These are phyloP conservation scores for Panellus pusillus DNA, from an alignment of 768 basidiomycete genomes.

Conservation along the genomic window DNA sequence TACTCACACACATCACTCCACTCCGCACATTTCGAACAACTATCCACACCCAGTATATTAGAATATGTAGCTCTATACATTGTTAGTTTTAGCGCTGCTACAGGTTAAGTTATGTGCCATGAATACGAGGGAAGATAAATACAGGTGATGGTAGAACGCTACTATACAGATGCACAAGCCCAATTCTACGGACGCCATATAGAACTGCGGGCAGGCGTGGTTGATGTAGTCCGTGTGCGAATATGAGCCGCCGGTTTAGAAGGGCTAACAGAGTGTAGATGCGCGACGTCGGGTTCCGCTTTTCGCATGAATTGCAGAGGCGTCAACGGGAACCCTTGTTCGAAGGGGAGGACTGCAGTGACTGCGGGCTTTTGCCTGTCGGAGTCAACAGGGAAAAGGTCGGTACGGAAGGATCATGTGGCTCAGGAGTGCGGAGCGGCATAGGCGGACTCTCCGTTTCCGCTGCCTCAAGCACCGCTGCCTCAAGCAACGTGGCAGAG, in stretches of 20 bases:
- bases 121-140: conserved; percentile 3
- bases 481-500: conserved; percentile 67
- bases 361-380: conserved; percentile 50
- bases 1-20: no score
- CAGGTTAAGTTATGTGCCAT: no score
- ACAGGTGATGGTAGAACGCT: neutral
- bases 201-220: conserved; percentile 50
- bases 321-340: conserved; percentile 73
- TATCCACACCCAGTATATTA: no score
- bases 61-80: no score
- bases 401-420: conserved; percentile 53
- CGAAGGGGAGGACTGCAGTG: conserved; percentile 51
- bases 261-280: conserved; percentile 34
- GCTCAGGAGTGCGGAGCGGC: conserved; percentile 70
- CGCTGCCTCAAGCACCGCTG: conserved; percentile 57
- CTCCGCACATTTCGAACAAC: no score
- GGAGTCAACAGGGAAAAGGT: conserved; percentile 67
- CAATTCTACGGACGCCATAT: conserved; percentile 63
- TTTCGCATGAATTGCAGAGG: conserved; percentile 85
- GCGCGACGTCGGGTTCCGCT: conserved; percentile 57
- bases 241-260: conserved; percentile 48
- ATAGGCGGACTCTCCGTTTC: conserved; percentile 40
- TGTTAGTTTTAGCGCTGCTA: no score
- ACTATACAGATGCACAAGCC: conserved; percentile 6
- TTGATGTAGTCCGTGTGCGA: conserved; percentile 41